Evolutionary conservation across 176 grass and related monocot species (phyloP), one percentile per base, ranked within the genome.

Genomic region (Oryza punctata): DNA sequence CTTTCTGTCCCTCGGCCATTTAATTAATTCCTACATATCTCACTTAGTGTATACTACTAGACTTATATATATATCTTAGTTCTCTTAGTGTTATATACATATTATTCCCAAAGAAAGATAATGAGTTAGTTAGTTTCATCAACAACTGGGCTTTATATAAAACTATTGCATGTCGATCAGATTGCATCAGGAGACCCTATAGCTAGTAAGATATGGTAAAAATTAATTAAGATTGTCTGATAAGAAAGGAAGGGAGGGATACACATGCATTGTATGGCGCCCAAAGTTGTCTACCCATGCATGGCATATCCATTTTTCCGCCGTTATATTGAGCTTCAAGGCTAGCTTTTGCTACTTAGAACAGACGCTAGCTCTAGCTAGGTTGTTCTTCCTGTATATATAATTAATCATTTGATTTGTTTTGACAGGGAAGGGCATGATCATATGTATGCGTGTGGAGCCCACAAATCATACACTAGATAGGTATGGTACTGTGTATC

Each of bases 311-410:
- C 67, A 25, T 70, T 71, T 61, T 44, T 50, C 33, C 67, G 50
- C 79, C 32, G 50, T 81, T 81, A 61, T 81, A 81, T 72, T 81
- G 67, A 16, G 33, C 25, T 40, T 81, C 18, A 72, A 72, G 79
- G 24, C 15, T 81, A 60, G 23, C 15, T 33, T 81, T 71, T 81
- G 32, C 10, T 71, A 57, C 80, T 82, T 81, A 2, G 33, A 81
- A 71, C 70, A 44, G 38, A 82, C 69, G 69, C 80, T 63, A 23
- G 29, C 47, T n/a, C 80, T 63, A 23, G 29, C 47, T n/a, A 57
- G 19, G 18, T 21, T 57, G 45, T 80, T 68, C 23, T 45, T 63
- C 16, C 30, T 71, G 19, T 3, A 45, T 63, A 47, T 61, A 61
- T 24, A 61, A 61, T 61, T 24, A 61, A 61, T 61, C 57, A 57